Percentiles rank a stretch among this genome's conserved stretches.
These are phyloP conservation scores for Oenanthe sinensis DNA, from an alignment of 129 eudicot species.

Conservation along the genomic window DNA sequence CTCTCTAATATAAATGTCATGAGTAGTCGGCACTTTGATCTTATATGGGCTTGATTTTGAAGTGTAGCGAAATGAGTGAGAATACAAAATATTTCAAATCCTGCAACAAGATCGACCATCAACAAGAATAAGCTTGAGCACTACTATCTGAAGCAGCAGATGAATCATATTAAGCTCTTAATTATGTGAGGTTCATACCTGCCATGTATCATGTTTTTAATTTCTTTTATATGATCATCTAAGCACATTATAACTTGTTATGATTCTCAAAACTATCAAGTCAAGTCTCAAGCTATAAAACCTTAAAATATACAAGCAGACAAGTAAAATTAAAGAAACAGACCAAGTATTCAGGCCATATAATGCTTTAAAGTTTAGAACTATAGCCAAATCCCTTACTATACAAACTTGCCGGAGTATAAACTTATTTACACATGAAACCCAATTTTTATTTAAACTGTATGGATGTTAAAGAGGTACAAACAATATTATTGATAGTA, in stretches of 20 bases:
- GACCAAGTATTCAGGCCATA: not conserved
- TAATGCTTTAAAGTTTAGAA: not conserved
- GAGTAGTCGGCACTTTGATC: not conserved
- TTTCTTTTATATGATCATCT: too few relatives aligned
- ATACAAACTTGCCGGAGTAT: not conserved
- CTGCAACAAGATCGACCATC: constrained; percentile 33
- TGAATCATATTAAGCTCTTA: not conserved
- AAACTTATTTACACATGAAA: not conserved
- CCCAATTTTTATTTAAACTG: not conserved
- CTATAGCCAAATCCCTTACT: not conserved
- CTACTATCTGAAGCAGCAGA: not conserved
- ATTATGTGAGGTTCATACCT: not conserved
- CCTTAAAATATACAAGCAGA: not conserved
- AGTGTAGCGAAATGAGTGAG: constrained; percentile 82
- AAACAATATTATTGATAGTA: too few relatives aligned
- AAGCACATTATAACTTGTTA: too few relatives aligned
- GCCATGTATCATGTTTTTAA: too few relatives aligned
- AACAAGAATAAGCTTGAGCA: not conserved
- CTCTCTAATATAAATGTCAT: not conserved
- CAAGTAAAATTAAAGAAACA: not conserved
- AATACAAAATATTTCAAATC: constrained; percentile 89
- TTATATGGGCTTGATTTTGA: constrained; percentile 92
- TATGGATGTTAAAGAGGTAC: not conserved
- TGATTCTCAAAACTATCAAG: too few relatives aligned
- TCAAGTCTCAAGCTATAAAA: not conserved